Evolutionary conservation across 495 filamentous ascomycete species (phyloP).

Genomic region (Niebla homalea): DNA sequence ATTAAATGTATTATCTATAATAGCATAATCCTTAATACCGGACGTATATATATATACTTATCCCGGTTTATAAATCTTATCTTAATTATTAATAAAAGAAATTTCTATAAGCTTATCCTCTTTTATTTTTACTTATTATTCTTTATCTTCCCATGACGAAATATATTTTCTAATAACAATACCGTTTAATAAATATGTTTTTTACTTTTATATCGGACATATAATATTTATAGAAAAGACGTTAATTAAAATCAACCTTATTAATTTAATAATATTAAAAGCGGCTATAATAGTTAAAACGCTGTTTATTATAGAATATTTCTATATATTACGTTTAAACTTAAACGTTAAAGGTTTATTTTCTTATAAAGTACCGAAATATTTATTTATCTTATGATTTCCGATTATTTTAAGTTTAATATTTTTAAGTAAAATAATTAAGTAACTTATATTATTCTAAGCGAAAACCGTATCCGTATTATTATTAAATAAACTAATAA

Average conservation of each 20-base stretch:
- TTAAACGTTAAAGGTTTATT: constrained; percentile 7
- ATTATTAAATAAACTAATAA: not conserved
- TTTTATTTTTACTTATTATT: not conserved
- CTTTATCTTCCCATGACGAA: not conserved
- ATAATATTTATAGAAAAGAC: constrained; percentile 11
- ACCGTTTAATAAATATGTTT: constrained; percentile 8
- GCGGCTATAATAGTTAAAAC: constrained; percentile 8
- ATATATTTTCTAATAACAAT: not conserved
- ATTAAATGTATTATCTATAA: not conserved
- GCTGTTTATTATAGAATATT: too few relatives aligned
- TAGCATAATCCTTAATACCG: not conserved
- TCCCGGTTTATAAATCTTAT: not conserved
- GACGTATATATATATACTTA: not conserved
- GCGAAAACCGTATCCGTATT: not conserved
- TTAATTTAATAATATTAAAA: constrained; percentile 7
- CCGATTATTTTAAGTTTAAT: not conserved
- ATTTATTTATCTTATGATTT: not conserved
- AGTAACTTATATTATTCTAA: not conserved
- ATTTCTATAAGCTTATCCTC: not conserved
- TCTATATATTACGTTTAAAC: too few relatives aligned
- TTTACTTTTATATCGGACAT: constrained; percentile 6
- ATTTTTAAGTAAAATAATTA: not conserved
- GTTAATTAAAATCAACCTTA: constrained; percentile 2
- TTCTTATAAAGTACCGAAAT: constrained; percentile 1
- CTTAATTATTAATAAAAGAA: not conserved